Evolutionary conservation across 73 alveolate genomes (phyloP).

Genomic region (Paraurostyla sp.): DNA sequence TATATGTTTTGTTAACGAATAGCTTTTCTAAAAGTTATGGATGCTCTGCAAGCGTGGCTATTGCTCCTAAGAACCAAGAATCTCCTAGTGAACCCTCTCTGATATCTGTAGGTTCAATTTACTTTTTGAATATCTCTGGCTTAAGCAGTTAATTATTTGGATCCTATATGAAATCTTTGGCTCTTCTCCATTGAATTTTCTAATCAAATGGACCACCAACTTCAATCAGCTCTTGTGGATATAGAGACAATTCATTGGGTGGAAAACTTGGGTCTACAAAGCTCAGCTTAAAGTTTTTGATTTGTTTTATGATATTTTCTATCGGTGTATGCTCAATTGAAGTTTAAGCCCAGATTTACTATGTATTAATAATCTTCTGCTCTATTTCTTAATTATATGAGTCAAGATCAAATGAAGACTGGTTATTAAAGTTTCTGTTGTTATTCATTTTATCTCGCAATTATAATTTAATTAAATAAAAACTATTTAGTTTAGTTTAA

Average conservation of each 20-base stretch:
- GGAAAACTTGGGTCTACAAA: slow-evolving; percentile 71
- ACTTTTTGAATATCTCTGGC: slow-evolving; percentile 49
- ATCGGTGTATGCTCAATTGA: neutral
- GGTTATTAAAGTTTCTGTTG: too few species aligned
- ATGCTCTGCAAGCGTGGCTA: slow-evolving; percentile 76
- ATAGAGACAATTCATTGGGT: slow-evolving; percentile 51
- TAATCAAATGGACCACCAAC: slow-evolving; percentile 30
- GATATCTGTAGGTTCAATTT: slow-evolving; percentile 70
- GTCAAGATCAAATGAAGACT: too few species aligned
- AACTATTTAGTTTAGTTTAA: too few species aligned
- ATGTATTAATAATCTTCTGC: too few species aligned
- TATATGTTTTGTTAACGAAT: slow-evolving; percentile 63
- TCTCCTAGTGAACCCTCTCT: slow-evolving; percentile 81
- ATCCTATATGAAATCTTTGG: slow-evolving; percentile 60
- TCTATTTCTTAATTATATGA: too few species aligned
- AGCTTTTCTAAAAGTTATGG: slow-evolving; percentile 62
- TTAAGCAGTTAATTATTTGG: neutral
- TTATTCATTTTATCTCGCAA: too few species aligned
- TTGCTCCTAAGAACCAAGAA: slow-evolving; percentile 72
- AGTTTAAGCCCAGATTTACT: slow-evolving; percentile 3
- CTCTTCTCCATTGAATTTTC: slow-evolving; percentile 64
- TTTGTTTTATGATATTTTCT: neutral
- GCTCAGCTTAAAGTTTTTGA: neutral
- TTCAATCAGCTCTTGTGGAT: slow-evolving; percentile 41
- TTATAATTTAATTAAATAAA: too few species aligned